A percentile compares a stretch with the other conserved stretches of the same genome.
These are phyloP conservation scores for Epichloe festucae DNA, from an alignment of 2,329 filamentous ascomycete species.

Conservation along the genomic window DNA sequence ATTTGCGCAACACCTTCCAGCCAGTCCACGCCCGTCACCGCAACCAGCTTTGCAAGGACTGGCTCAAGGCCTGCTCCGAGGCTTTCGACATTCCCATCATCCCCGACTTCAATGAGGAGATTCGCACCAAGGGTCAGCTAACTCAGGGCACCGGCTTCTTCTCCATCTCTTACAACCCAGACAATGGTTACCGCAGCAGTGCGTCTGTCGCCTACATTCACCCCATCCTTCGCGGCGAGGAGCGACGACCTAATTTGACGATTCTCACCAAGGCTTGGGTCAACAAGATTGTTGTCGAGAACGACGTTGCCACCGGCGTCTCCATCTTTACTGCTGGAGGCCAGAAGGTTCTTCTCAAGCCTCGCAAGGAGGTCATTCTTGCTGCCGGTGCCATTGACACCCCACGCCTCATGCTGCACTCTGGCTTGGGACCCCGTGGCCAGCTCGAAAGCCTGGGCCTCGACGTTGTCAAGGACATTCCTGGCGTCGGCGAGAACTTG, in stretches of 20 bases:
- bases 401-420: constrained; percentile 50
- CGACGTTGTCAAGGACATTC: constrained; percentile 41
- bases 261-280: constrained; percentile 84
- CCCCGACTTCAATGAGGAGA: constrained; percentile 77
- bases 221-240: constrained; percentile 72
- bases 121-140: constrained; percentile 58
- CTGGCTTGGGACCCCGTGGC: constrained; percentile 41
- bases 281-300: constrained; percentile 60
- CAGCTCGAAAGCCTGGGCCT: constrained; percentile 42
- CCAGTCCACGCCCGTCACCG: constrained; percentile 74
- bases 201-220: constrained; percentile 89
- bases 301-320: constrained; percentile 60
- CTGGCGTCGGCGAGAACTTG: constrained; percentile 48
- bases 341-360: constrained; percentile 40
- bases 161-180: constrained; percentile 82
- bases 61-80: constrained; percentile 67
- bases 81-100: constrained; percentile 72
- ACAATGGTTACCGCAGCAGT: constrained; percentile 71
- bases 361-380: constrained; percentile 66
- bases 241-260: constrained; percentile 72
- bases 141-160: constrained; percentile 78
- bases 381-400: constrained; percentile 74
- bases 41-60: constrained; percentile 86
- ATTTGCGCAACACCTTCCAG: constrained; percentile 79
- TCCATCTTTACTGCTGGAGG: constrained; percentile 48